Evolutionary conservation across 106 monocot genomes (phyloP), one percentile per base, ranked within the genome.

Genomic region (Hemerocallis citrina): DNA sequence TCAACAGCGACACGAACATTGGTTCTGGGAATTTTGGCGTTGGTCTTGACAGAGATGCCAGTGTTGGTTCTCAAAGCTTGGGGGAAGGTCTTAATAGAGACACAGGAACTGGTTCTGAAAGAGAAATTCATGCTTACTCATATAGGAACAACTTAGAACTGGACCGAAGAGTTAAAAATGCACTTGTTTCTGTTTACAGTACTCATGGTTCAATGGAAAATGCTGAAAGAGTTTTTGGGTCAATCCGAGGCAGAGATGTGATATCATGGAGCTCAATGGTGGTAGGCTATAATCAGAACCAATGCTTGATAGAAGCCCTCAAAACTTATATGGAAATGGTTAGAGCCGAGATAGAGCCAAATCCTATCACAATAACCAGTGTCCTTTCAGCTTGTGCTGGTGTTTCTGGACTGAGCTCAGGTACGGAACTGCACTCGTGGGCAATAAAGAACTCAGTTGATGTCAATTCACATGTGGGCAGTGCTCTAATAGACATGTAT

Each of bases 181-280:
- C 88, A 54, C 77, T 88, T 4, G 79, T 88, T 22, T 79, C 79
- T 1, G 76, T 66, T 15, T 88, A 88, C 34, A 42, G 72, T 59
- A 75, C 52, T 31, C 76, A 63, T 35, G 76, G 74, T 27, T 45
- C 15, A 1, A 32, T 79, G 6, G 35, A 42, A 40, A 5, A 59
- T 38, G 79, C 76, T 0, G 52, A 54, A 34, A 55, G 17, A 36
- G 70, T 88, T 4, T 88, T 88, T 38, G 24, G 56, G 15, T 31
- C 21, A 4, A 77, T 72, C 6, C 6, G 17, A 5, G 20, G 59
- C n/a, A 52, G 64, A 39, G 88, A 88, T 49, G 76, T 79, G 39
- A 80, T 88, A 42, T 83, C 88, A 1, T 88, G 88, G 83, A 77
- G 88, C 62, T 79, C 83, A 9, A 77, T 83, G 88, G 51, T 88